Conservation (phyloP, 441 rosid genomes). For the Eutrema salsugineum region DNA sequence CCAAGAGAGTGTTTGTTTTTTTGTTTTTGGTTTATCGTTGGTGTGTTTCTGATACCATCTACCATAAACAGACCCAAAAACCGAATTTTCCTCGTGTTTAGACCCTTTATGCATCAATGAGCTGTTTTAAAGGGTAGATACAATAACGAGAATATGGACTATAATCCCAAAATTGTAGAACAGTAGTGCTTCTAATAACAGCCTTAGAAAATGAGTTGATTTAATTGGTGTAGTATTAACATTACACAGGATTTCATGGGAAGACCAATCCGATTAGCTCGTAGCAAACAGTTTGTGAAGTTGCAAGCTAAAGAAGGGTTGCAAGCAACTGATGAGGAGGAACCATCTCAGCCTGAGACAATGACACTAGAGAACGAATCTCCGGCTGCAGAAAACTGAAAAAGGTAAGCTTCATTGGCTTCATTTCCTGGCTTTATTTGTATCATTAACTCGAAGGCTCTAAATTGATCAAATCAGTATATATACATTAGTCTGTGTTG, state of each 20-base stretch:
- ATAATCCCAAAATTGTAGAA: background rate
- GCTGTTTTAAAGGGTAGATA: background rate
- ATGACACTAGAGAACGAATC: conserved; percentile 2
- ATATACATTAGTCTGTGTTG: background rate
- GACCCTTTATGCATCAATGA: background rate
- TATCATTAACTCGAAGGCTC: background rate
- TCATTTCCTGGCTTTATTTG: background rate
- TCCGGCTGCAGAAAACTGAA: conserved; percentile 13
- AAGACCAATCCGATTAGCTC: conserved; percentile 64
- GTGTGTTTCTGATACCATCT: background rate
- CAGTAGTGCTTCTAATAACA: background rate
- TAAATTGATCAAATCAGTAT: background rate
- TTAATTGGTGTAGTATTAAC: background rate
- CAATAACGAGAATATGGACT: background rate
- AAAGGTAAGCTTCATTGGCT: background rate
- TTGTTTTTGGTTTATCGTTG: background rate
- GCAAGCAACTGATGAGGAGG: conserved; percentile 37
- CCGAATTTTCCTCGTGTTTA: background rate
- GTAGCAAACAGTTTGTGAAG: conserved; percentile 71
- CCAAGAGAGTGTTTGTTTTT: background rate
- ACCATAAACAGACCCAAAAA: background rate
- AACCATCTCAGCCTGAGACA: conserved; percentile 30
- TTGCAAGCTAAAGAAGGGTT: conserved; percentile 40
- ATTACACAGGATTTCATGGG: conserved; percentile 59
- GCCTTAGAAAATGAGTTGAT: background rate